A percentile compares a stretch with the other conserved stretches of the same genome.
Conservation (phyloP, 1,139 yeast genomes). For the Geotrichum macrosporum region DNA sequence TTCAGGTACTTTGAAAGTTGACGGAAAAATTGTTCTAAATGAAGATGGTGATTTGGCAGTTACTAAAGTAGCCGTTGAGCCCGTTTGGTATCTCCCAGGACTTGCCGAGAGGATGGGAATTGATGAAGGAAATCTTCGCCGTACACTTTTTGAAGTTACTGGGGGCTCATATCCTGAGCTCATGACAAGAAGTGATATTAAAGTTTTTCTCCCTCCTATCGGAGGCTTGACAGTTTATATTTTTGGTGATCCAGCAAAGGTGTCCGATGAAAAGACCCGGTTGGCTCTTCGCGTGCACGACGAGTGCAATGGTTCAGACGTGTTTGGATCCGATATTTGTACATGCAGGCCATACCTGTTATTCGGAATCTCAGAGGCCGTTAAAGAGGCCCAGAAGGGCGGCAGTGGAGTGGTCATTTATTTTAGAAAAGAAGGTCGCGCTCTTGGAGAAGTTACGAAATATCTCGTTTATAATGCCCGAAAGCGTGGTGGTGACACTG, state of each 20-base stretch:
- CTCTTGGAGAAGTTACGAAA: constrained; percentile 61
- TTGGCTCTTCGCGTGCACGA: constrained; percentile 58
- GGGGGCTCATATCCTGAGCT: constrained; percentile 64
- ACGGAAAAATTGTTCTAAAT: constrained; percentile 54
- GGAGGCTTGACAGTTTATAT: constrained; percentile 61
- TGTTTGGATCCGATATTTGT: constrained; percentile 59
- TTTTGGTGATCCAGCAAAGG: constrained; percentile 52
- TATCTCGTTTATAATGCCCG: constrained; percentile 62
- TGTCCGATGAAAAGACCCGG: constrained; percentile 47
- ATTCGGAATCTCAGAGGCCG: constrained; percentile 60
- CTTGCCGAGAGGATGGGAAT: constrained; percentile 57
- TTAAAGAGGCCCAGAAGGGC: constrained; percentile 58
- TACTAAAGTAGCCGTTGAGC: constrained; percentile 59
- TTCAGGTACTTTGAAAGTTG: constrained; percentile 49
- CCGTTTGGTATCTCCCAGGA: constrained; percentile 63
- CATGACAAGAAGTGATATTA: constrained; percentile 58
- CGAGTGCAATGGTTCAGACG: constrained; percentile 62
- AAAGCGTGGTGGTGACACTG: constrained; percentile 60
- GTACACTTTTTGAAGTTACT: constrained; percentile 57
- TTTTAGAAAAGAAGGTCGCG: constrained; percentile 61
- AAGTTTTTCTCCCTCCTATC: constrained; percentile 58
- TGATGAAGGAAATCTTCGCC: constrained; percentile 50
- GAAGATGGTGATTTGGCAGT: constrained; percentile 54
- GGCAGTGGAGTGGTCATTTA: constrained; percentile 58
- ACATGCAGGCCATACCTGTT: constrained; percentile 60